These are phyloP conservation scores for Coniochaeta sp. DNA, from an alignment of 2,329 filamentous ascomycete species.

Conservation along the genomic window DNA sequence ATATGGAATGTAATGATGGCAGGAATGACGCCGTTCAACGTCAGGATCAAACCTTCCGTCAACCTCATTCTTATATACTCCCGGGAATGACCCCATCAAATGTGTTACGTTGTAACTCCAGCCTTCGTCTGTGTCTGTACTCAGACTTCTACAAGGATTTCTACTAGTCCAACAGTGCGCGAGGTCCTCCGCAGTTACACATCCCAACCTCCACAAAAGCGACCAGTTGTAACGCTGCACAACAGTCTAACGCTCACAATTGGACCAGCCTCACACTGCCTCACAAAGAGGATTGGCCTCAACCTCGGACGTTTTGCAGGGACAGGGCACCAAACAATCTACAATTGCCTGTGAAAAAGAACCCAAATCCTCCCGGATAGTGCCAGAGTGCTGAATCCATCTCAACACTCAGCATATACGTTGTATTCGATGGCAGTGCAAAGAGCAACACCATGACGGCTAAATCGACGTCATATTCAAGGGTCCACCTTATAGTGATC, in stretches of 20 bases:
- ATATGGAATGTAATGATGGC: not conserved
- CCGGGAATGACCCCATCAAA: not conserved
- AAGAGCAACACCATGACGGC: not conserved
- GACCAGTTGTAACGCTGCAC: not conserved
- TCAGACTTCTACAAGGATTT: too few relatives aligned
- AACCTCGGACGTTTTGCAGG: too few relatives aligned
- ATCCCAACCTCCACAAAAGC: not conserved
- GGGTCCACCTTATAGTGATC: not conserved
- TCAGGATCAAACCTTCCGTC: not conserved
- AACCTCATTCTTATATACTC: constrained; percentile 1
- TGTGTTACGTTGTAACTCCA: not conserved
- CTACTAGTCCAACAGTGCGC: too few relatives aligned
- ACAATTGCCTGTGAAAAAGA: not conserved
- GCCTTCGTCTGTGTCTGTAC: too few relatives aligned
- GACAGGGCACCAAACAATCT: too few relatives aligned
- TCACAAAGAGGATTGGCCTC: too few relatives aligned
- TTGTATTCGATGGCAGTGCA: too few relatives aligned
- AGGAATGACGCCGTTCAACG: not conserved
- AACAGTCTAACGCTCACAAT: not conserved
- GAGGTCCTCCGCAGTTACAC: not conserved
- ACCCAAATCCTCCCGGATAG: not conserved
- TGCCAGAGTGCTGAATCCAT: not conserved
- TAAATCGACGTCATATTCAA: constrained; percentile 1
- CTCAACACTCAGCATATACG: not conserved
- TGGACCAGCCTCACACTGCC: not conserved